Conservation (phyloP, 495 filamentous ascomycete genomes). For the Penicillium lividum region DNA sequence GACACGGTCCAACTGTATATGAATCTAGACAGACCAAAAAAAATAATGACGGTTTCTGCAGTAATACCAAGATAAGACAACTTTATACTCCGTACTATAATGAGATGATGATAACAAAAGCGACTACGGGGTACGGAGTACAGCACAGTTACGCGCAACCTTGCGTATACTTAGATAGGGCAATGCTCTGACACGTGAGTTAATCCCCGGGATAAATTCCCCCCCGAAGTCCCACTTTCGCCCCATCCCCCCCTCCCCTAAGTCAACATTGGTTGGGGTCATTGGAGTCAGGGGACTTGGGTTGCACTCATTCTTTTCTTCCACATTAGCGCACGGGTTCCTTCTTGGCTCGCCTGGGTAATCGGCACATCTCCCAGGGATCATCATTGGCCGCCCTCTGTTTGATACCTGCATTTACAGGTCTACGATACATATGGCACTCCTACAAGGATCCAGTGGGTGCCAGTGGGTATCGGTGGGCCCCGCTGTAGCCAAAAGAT, state of each 20-base stretch:
- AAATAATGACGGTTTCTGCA: slow-evolving; percentile 25
- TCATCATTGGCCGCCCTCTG: slow-evolving; percentile 16
- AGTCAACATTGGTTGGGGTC: background rate
- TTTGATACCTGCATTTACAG: background rate
- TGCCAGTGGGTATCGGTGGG: slow-evolving; percentile 19
- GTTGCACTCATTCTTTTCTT: background rate
- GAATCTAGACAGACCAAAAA: slow-evolving; percentile 27
- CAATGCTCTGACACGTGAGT: background rate
- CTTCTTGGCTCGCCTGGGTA: slow-evolving; percentile 22
- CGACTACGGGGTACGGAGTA: background rate
- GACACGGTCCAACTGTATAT: slow-evolving; percentile 27
- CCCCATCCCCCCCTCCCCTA: background rate
- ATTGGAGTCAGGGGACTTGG: background rate
- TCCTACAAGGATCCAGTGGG: background rate
- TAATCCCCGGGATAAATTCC: slow-evolving; percentile 3
- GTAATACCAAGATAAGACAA: background rate
- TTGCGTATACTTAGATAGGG: background rate
- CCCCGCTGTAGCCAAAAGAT: slow-evolving; percentile 3
- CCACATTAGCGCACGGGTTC: slow-evolving; percentile 2
- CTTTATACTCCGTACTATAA: no score
- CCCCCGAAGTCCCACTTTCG: slow-evolving; percentile 1
- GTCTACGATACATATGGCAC: background rate
- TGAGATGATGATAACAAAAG: no score
- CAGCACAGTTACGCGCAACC: background rate
- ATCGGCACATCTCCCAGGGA: slow-evolving; percentile 17